Conservation (phyloP, 164 flowering plant species). For the Santalum album region DNA sequence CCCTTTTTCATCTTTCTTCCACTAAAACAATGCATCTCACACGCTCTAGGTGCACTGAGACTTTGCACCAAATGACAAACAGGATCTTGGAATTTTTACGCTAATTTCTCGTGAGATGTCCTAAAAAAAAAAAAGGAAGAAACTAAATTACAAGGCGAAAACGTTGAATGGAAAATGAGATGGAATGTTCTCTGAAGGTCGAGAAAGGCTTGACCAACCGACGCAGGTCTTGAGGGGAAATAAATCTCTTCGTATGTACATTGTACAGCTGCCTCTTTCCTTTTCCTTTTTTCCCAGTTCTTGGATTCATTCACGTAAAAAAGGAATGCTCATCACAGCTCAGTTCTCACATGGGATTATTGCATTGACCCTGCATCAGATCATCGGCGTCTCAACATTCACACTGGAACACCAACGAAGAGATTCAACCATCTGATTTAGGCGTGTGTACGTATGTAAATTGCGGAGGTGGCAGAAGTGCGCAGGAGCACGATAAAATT, state of each 20-base stretch:
- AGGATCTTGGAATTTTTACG: conserved; percentile 16
- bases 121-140: conserved; percentile 3
- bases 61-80: conserved; percentile 15
- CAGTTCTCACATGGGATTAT: neutral
- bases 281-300: conserved; percentile 1
- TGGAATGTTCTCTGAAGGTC: neutral
- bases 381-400: too few relatives aligned
- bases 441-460: too few relatives aligned
- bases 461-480: too few relatives aligned
- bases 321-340: conserved; percentile 17
- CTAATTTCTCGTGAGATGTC: conserved; percentile 7
- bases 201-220: neutral
- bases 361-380: neutral
- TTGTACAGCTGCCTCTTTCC: conserved; percentile 22
- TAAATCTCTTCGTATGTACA: conserved; percentile 17
- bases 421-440: too few relatives aligned
- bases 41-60: conserved; percentile 4
- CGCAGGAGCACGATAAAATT: too few relatives aligned
- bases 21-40: conserved; percentile 12
- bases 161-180: conserved; percentile 2
- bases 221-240: neutral
- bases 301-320: neutral
- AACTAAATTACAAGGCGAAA: conserved; percentile 1
- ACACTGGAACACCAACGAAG: too few relatives aligned
- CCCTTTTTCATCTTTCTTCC: neutral